A percentile compares a stretch with the other conserved stretches of the same genome.
phyloP scores from a whole-genome alignment of 2,329 filamentous ascomycete genomes.

The Malbranchea zuffiana region DNA sequence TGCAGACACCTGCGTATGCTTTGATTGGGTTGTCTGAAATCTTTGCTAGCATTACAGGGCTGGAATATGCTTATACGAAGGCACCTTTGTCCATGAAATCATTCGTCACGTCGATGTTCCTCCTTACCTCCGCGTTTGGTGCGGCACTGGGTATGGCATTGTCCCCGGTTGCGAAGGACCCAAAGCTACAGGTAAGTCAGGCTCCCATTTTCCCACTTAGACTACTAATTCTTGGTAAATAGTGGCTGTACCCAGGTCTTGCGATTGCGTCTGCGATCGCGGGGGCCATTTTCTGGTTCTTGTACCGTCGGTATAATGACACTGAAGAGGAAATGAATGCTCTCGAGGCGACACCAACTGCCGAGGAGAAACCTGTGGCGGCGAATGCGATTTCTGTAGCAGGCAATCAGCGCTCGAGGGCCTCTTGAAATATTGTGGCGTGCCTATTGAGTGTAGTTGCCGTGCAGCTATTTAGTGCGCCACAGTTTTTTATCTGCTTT shows the following conservation, averaged over 20 bases:
- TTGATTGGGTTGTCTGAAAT: slow-evolving; percentile 44
- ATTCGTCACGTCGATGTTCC: slow-evolving; percentile 46
- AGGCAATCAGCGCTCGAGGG: too few relatives aligned
- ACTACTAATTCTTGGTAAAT: neutral
- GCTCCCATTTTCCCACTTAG: neutral
- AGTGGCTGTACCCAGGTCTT: slow-evolving; percentile 54
- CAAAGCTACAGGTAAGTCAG: slow-evolving; percentile 41
- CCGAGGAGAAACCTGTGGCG: slow-evolving; percentile 11
- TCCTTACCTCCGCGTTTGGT: slow-evolving; percentile 49
- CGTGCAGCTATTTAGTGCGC: too few relatives aligned
- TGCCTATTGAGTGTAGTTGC: too few relatives aligned
- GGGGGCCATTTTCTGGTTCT: slow-evolving; percentile 44
- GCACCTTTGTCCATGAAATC: slow-evolving; percentile 59
- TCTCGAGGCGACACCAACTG: slow-evolving; percentile 25
- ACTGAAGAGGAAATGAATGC: slow-evolving; percentile 43
- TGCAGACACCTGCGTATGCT: slow-evolving; percentile 36
- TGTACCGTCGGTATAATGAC: slow-evolving; percentile 40
- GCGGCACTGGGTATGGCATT: slow-evolving; percentile 52
- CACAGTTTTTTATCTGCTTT: too few relatives aligned
- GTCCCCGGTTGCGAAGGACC: slow-evolving; percentile 50
- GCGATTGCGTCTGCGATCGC: slow-evolving; percentile 40
- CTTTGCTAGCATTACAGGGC: slow-evolving; percentile 53
- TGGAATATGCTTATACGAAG: slow-evolving; percentile 67
- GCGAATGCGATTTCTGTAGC: slow-evolving; percentile 8
- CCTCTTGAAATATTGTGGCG: too few relatives aligned